A percentile compares a stretch with the other conserved stretches of the same genome.
Evolutionary conservation across 2,329 filamentous ascomycete genomes (phyloP).

Genomic region (Coniosporium tulheliwenetii): DNA sequence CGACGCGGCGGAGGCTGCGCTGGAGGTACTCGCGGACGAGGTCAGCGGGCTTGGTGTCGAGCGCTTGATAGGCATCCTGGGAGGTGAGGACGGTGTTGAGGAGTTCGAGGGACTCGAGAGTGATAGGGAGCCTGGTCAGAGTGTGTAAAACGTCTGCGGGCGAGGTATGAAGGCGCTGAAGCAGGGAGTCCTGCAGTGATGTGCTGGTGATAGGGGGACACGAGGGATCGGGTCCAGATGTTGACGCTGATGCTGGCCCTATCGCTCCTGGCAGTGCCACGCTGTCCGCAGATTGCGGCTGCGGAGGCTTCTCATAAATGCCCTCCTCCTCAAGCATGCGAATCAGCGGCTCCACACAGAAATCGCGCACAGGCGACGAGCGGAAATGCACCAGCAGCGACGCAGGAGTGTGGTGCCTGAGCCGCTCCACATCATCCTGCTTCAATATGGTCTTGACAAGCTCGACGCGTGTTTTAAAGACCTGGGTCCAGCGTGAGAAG

Average conservation of each 20-base stretch:
- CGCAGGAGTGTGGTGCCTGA: too few relatives aligned
- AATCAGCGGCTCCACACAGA: constrained; percentile 5
- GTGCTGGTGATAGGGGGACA: too few relatives aligned
- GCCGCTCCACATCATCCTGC: too few relatives aligned
- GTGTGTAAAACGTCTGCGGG: constrained; percentile 9
- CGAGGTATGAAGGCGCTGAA: background rate
- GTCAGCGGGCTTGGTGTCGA: constrained; percentile 12
- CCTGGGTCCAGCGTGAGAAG: background rate
- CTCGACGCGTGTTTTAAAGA: constrained; percentile 3
- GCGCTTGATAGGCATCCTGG: constrained; percentile 2
- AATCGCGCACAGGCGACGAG: too few relatives aligned
- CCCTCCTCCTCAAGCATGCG: constrained; percentile 20
- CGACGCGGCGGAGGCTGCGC: constrained; percentile 18
- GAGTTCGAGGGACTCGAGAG: constrained; percentile 20
- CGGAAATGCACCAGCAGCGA: too few relatives aligned
- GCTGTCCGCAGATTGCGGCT: too few relatives aligned
- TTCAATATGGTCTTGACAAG: constrained; percentile 14
- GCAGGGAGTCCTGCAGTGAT: too few relatives aligned
- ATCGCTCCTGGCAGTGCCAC: too few relatives aligned
- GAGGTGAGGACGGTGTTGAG: constrained; percentile 20
- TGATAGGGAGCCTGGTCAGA: constrained; percentile 19
- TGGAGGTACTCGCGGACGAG: constrained; percentile 20
- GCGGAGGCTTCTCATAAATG: constrained; percentile 13
- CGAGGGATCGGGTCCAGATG: too few relatives aligned
- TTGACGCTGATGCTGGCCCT: too few relatives aligned